Evolutionary conservation across 495 filamentous ascomycete species (phyloP).

Genomic region (Astrothelium macrocarpum): DNA sequence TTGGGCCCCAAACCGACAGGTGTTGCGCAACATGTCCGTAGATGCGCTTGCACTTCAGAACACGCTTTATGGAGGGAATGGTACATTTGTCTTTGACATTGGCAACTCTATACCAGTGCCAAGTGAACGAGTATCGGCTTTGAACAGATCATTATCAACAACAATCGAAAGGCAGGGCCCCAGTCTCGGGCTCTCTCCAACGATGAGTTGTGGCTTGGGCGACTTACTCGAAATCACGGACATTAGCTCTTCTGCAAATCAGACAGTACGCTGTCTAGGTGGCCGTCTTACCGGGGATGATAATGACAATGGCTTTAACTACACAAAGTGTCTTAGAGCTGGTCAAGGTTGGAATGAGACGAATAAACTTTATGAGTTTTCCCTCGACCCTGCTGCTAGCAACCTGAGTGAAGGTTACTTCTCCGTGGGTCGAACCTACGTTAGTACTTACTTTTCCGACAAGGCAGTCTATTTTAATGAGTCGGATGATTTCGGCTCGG

Average conservation of each 20-base stretch:
- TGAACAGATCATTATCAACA: conserved; percentile 10
- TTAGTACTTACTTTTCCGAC: conserved; percentile 17
- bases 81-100: neutral
- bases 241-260: conserved; percentile 3
- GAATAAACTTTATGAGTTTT: conserved; percentile 14
- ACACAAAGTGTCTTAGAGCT: conserved; percentile 8
- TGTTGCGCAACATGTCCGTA: conserved; percentile 15
- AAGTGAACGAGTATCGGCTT: conserved; percentile 10
- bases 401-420: neutral
- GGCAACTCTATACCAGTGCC: too few species aligned
- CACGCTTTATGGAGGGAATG: neutral
- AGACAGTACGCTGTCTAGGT: neutral
- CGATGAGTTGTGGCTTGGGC: neutral
- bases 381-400: conserved; percentile 4
- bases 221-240: neutral
- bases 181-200: neutral
- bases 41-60: conserved; percentile 4
- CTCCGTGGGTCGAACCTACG: neutral
- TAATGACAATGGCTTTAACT: neutral
- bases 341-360: conserved; percentile 3
- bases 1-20: conserved; percentile 22
- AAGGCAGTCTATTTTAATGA: conserved; percentile 14
- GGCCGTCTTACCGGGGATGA: neutral
- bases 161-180: neutral
- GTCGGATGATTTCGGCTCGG: conserved; percentile 9